Conservation (phyloP, 495 filamentous ascomycete species). For the Chaetomidium leptoderma region DNA sequence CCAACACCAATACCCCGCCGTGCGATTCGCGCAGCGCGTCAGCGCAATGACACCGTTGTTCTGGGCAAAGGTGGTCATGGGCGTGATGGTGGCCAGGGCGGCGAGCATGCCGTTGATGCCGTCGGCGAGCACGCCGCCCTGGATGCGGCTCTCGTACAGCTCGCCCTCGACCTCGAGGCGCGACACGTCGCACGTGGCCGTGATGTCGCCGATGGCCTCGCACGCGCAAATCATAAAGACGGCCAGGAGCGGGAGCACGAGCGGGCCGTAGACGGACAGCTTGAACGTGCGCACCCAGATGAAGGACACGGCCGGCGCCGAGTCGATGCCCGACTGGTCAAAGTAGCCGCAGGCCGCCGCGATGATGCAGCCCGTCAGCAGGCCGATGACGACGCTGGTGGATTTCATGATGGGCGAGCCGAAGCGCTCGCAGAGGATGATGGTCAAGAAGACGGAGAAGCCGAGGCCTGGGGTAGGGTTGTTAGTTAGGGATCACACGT, state of each 20-base stretch:
- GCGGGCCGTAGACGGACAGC: slow-evolving; percentile 72
- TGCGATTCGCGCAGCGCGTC: slow-evolving; percentile 83
- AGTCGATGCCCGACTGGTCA: slow-evolving; percentile 61
- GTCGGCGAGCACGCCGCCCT: slow-evolving; percentile 82
- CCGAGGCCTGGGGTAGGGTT: slow-evolving; percentile 53
- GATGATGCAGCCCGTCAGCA: slow-evolving; percentile 83
- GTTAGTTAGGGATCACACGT: neutral
- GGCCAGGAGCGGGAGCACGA: slow-evolving; percentile 78
- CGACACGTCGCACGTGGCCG: slow-evolving; percentile 75
- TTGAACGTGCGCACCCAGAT: slow-evolving; percentile 90
- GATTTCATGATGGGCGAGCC: slow-evolving; percentile 65
- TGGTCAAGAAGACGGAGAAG: slow-evolving; percentile 85
- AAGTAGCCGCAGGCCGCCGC: slow-evolving; percentile 84
- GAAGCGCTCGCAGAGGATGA: slow-evolving; percentile 80
- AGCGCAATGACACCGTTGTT: slow-evolving; percentile 92
- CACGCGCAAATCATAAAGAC: slow-evolving; percentile 86
- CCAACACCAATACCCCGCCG: slow-evolving; percentile 69
- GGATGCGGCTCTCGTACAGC: slow-evolving; percentile 82
- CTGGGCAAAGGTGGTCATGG: slow-evolving; percentile 73
- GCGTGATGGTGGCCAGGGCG: slow-evolving; percentile 77
- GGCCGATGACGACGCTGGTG: slow-evolving; percentile 73
- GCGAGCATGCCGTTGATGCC: slow-evolving; percentile 79
- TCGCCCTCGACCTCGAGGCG: slow-evolving; percentile 74
- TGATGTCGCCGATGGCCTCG: slow-evolving; percentile 83
- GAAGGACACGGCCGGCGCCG: slow-evolving; percentile 72